These are phyloP conservation scores for Oryza australiensis DNA, from an alignment of 176 grass and related monocot species.

Conservation along the genomic window DNA sequence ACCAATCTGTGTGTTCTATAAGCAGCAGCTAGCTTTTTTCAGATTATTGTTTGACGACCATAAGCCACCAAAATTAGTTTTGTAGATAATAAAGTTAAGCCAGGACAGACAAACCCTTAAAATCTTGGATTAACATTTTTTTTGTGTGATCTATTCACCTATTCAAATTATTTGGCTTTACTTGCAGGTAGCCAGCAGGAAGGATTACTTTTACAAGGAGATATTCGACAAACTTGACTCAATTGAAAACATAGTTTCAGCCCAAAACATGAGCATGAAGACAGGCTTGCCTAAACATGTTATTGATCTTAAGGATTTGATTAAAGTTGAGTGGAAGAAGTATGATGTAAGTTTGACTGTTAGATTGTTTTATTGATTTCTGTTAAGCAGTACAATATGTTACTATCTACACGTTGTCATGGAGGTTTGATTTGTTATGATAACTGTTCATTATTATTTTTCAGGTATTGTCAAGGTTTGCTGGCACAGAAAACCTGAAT, in stretches of 20 bases:
- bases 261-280: conserved; percentile 53
- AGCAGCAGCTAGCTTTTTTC: conserved; percentile 13
- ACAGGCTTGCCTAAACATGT: conserved; percentile 63
- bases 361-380: conserved; percentile 35
- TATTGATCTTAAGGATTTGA: conserved; percentile 63
- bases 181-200: conserved; percentile 64
- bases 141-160: conserved; percentile 33
- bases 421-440: conserved; percentile 23
- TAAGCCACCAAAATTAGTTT: conserved; percentile 23
- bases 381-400: conserved; percentile 1
- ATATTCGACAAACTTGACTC: conserved; percentile 62
- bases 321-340: conserved; percentile 66
- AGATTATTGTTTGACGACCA: not conserved
- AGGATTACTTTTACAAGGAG: conserved; percentile 58
- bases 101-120: not conserved
- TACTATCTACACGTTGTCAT: not conserved
- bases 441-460: conserved; percentile 20
- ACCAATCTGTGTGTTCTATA: not conserved
- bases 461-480: conserved; percentile 47
- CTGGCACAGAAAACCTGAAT: conserved; percentile 47
- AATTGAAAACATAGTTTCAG: conserved; percentile 58
- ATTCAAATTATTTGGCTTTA: conserved; percentile 5
- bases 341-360: conserved; percentile 68
- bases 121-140: conserved; percentile 20
- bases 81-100: not conserved